Evolutionary conservation across 179 eudicot species (phyloP), one percentile per base, ranked within the genome.

Genomic region (Silene vulgaris): DNA sequence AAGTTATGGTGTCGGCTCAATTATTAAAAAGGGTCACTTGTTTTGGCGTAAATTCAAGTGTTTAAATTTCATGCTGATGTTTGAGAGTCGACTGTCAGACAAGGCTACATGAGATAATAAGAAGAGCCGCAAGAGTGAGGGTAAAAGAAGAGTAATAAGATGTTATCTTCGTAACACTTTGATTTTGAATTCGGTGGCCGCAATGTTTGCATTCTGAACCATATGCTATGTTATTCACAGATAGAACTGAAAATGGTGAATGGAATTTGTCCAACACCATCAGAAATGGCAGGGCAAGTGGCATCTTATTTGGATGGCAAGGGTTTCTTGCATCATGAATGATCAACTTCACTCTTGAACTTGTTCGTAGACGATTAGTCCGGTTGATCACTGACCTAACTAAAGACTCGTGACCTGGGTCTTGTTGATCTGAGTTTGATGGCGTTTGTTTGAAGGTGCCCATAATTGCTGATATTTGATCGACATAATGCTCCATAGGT

Each of bases 211-310:
- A 20, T 17, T 72, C 35, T 23, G 54, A 35, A 75, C 43, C 19
- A 73, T 3, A 2, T 17, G 23, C 32, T 45, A 50, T 23, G 9
- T 29, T 56, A 52, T 65, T 56, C 40, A 72, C 88, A 93, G 97
- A 93, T 93, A 54, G 94, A 89, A 83, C 79, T 93, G 78, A 65
- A 62, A 74, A 79, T 82, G 84, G 70, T 75, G 75, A 76, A 83
- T 63, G 97, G 92, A 65, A 65, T 82, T 26, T 89, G 90, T 74
- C 88, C 95, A 12, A 71, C 91, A 9, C 97, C 97, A 11, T 17
- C n/a, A 23, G 90, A 86, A 66, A 93, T 91, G 97, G 91, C 97
- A 2, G 87, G 85, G 64, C 81, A 91, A 84, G 97, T 93, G 56
- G 85, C 85, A 19, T 82, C 92, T 29, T 93, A 89, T 82, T 83